These are phyloP conservation scores for Pontederia crassipes DNA, from an alignment of 176 grass and related monocot genomes.

Conservation along the genomic window DNA sequence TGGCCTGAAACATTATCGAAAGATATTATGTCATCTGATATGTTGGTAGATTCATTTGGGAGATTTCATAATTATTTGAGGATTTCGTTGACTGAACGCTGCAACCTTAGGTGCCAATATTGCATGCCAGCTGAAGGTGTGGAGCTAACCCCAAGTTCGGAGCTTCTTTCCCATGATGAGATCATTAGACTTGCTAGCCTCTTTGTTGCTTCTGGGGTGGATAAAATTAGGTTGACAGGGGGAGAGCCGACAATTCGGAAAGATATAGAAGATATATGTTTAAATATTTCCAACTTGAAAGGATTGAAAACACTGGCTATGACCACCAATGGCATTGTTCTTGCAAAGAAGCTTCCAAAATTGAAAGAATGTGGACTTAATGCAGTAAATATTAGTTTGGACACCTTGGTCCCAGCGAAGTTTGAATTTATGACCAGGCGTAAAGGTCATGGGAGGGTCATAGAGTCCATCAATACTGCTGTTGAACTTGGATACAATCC, in stretches of 20 bases:
- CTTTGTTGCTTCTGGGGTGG: slow-evolving; percentile 68
- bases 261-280: slow-evolving; percentile 86
- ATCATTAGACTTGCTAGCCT: slow-evolving; percentile 55
- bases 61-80: slow-evolving; percentile 80
- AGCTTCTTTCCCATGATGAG: slow-evolving; percentile 64
- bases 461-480: slow-evolving; percentile 71
- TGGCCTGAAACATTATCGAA: slow-evolving; percentile 21
- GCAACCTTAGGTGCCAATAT: slow-evolving; percentile 84
- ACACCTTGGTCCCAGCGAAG: slow-evolving; percentile 82
- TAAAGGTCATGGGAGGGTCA: slow-evolving; percentile 65
- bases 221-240: slow-evolving; percentile 84
- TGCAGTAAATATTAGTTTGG: slow-evolving; percentile 92
- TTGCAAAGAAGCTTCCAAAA: slow-evolving; percentile 74
- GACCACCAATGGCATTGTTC: slow-evolving; percentile 77
- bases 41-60: slow-evolving; percentile 79
- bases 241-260: slow-evolving; percentile 84
- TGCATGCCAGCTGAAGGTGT: slow-evolving; percentile 91
- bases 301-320: slow-evolving; percentile 86
- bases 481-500: slow-evolving; percentile 69
- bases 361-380: slow-evolving; percentile 78
- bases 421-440: slow-evolving; percentile 98
- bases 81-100: slow-evolving; percentile 72
- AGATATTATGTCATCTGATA: slow-evolving; percentile 22
- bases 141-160: slow-evolving; percentile 48
- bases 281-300: slow-evolving; percentile 61